Base-by-base conservation (phyloP, 768 basidiomycete species). In the Suillus cothurnatus region DNA sequence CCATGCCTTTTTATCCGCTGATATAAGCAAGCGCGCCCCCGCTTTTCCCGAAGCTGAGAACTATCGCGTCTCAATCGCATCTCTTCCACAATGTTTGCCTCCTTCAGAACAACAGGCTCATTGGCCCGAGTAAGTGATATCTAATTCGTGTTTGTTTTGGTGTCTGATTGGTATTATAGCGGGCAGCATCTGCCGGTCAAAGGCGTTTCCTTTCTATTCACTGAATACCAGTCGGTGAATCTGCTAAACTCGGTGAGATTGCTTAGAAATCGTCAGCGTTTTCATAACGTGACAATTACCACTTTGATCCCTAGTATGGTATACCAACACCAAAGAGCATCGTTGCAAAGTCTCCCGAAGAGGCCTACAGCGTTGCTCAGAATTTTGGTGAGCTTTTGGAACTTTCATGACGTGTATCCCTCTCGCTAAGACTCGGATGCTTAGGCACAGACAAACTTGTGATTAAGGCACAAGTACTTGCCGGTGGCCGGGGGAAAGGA, bases 381-480 rank as follows among this genome's bases (percentile, higher is more conserved):
- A 86, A 88, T 72, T 96, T 98, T 74, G 93, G 96, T 92, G 74
- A 55, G 84, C 74, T 64, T 56, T 56, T 36, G 36, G 7, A n/a
- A n/a, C n/a, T n/a, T n/a, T 36, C 58, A 50, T 47, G 14, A 28
- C 23, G 47, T 38, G 55, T 41, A 62, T 57, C 39, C 31, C 17
- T 50, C 64, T 64, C 55, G 61, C 65, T 8, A 60, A 3, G 45
- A 34, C n/a, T 32, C 23, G 47, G 31, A 17, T 57, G 28, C 64
- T 62, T 61, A 97, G 94, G 88, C 67, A 82, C 82, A 38, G 83
- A 90, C 63, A 86, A 87, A 67, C 89, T 97, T 61, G 97, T 99
- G 39, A 96, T 99, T 80, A 99, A 99, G 81, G 97, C 97, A 45
- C 97, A 99, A 78, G 97, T 99, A 8, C 90, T 99, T 63, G 97